Evolutionary conservation across 495 filamentous ascomycete genomes (phyloP).

Genomic region (Massariosphaeria phaeospora): DNA sequence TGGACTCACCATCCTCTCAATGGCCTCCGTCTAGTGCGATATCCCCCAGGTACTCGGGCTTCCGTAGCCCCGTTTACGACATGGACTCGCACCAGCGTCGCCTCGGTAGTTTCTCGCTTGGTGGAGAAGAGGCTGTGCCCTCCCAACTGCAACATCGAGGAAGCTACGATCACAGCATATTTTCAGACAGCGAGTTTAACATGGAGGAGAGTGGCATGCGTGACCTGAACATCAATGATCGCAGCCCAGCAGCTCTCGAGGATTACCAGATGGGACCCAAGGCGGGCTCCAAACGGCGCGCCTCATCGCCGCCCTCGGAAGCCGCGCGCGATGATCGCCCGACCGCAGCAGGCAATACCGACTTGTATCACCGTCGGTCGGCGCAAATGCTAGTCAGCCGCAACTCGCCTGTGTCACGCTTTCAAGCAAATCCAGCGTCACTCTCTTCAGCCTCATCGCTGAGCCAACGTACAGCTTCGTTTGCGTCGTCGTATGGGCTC

Average conservation of each 20-base stretch:
- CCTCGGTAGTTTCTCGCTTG: constrained; percentile 49
- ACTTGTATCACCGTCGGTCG: constrained; percentile 56
- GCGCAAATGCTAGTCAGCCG: constrained; percentile 55
- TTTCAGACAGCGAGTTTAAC: constrained; percentile 56
- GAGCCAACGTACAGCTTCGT: constrained; percentile 67
- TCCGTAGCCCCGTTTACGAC: constrained; percentile 46
- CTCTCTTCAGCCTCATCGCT: constrained; percentile 68
- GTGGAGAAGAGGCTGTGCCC: constrained; percentile 38
- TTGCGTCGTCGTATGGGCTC: constrained; percentile 59
- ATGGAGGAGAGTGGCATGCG: constrained; percentile 43
- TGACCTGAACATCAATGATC: constrained; percentile 42
- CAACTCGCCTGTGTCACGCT: constrained; percentile 54
- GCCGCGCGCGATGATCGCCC: constrained; percentile 55
- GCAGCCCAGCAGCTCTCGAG: constrained; percentile 44
- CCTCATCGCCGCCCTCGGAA: constrained; percentile 65
- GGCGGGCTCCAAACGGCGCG: constrained; percentile 68
- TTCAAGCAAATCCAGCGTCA: constrained; percentile 59
- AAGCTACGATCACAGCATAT: constrained; percentile 60
- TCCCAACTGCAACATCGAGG: constrained; percentile 47
- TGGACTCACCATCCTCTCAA: constrained; percentile 35
- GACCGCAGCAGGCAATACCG: constrained; percentile 54
- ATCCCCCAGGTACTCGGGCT: constrained; percentile 37
- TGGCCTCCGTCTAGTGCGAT: constrained; percentile 37
- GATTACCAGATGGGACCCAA: constrained; percentile 43
- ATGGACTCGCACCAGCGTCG: constrained; percentile 49